A percentile compares a stretch with the other conserved stretches of the same genome.
Evolutionary conservation across 2,329 filamentous ascomycete species (phyloP).

Genomic region (Cordyceps javanica): DNA sequence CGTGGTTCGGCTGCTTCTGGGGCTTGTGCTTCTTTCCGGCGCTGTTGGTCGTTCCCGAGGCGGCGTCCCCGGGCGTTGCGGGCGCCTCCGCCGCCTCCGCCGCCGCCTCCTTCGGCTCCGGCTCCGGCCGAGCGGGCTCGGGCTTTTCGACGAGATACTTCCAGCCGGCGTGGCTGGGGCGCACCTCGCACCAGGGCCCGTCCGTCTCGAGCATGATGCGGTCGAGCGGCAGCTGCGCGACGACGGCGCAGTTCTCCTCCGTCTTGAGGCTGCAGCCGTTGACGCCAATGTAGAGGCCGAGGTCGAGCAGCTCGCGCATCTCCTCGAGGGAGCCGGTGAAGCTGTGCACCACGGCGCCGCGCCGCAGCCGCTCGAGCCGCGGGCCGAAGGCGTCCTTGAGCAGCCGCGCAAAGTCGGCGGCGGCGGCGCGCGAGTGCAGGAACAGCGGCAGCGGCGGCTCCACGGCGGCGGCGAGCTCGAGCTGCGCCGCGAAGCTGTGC

Average conservation of each 20-base stretch:
- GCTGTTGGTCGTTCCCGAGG: conserved; percentile 12
- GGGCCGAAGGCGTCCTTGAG: conserved; percentile 54
- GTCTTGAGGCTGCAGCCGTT: conserved; percentile 98
- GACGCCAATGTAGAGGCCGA: conserved; percentile 87
- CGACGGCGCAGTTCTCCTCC: conserved; percentile 79
- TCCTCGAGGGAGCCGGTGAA: conserved; percentile 87
- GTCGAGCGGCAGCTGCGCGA: conserved; percentile 70
- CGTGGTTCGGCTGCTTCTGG: conserved; percentile 20
- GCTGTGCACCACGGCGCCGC: conserved; percentile 81
- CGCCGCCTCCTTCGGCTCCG: background rate
- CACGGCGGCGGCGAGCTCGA: conserved; percentile 66
- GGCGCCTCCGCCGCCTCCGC: background rate
- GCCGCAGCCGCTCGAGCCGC: conserved; percentile 59
- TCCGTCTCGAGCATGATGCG: conserved; percentile 92
- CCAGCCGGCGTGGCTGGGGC: conserved; percentile 79
- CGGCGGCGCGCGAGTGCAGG: conserved; percentile 83
- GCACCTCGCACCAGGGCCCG: conserved; percentile 95
- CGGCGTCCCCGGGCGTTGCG: conserved; percentile 2
- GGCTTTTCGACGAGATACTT: conserved; percentile 52
- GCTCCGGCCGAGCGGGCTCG: conserved; percentile 14
- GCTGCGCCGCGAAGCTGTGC: conserved; percentile 77
- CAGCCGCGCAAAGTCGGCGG: conserved; percentile 72
- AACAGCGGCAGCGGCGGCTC: conserved; percentile 78
- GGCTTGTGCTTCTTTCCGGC: conserved; percentile 25
- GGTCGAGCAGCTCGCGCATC: conserved; percentile 70